Base-by-base conservation (phyloP, 352 stramenopile species). In the Ophiocytium majus region DNA sequence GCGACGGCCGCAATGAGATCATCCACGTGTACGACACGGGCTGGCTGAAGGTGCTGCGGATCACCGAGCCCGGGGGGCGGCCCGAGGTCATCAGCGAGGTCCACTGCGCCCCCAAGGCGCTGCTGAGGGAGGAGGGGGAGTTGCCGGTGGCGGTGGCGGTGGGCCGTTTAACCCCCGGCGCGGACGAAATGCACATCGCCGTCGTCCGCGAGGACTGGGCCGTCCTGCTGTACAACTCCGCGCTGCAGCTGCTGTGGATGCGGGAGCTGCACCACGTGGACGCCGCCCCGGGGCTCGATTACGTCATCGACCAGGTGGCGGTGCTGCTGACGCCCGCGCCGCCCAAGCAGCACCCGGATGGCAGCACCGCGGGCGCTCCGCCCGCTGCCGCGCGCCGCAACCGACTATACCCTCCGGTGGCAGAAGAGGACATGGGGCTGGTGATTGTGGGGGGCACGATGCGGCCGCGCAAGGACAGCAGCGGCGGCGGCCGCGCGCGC, bases 171-270 rank as follows among this genome's bases (percentile, higher is more conserved):
- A 78, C 32, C 5, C 66, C 32, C 32, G 32, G 32, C 32, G 66
- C 32, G 5, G 35, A 5, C 35, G 66, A 35, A 5, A 78, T 43
- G 63, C 82, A 78, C 76, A 19, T 86, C 28, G 79, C 82, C 17
- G 82, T 86, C 19, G 82, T 86, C 31, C 50, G 82, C 28, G 57
- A 86, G 79, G 82, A 86, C 34, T 83, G 50, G 82, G 66, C n/a
- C 23, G 82, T 86, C 10, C 43, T 80, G 57, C 82, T 71, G 35
- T 86, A 80, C 79, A n/a, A 82, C 28, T 64, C 80, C 50, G n/a
- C 75, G 35, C 79, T 86, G 31, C 32, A 50, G 9, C 63, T 35
- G 57, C 32, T 83, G 19, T 86, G 82, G 82, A 36, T 33, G 63
- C n/a, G 35, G 19, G 10, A 31, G 33, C 76, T 86, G 32, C 28